Evolutionary conservation across 202 grass and related monocot genomes (phyloP), one percentile per base, ranked within the genome.

Genomic region (Schoenoplectus tabernaemontani): DNA sequence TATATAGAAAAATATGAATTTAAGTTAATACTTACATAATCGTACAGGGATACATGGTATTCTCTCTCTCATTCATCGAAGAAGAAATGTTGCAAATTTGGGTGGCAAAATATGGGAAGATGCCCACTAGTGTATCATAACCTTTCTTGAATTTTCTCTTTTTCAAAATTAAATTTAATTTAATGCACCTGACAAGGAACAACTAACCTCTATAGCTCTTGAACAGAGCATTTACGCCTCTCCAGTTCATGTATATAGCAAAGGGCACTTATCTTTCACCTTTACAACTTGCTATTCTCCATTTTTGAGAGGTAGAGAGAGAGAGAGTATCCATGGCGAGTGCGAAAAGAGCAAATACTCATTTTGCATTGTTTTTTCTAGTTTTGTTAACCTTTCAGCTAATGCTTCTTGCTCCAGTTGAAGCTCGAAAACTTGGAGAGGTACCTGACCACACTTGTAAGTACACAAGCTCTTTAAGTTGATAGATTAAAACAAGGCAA

Each of bases 301-400:
- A 12, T n/a, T n/a, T n/a, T 44, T 61, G 76, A 46, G 77, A 64
- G 41, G 78, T 16, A 46, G n/a, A 77, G 48, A 19, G 63, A n/a
- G 0, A 24, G 39, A 43, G 33, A 16, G 23, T 20, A 69, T 58
- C 22, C 57, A 34, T 76, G 44, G 19, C 9, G 65, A 58, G 36
- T 50, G 69, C 62, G 37, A 82, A 30, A 82, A 81, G 85, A 85
- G 80, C 71, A 0, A 86, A 64, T 51, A n/a, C 38, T 36, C 80
- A 82, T 3, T 78, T 17, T 42, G 24, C 74, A 42, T 87, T 75
- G 16, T 85, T 48, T 87, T 78, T 59, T 76, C 68, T 91, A 20
- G 3, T 83, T 22, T 5, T 76, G 28, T 83, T 75, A 59, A 33
- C 69, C 37, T 83, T 28, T 60, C 19, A n/a, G n/a, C n/a, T 47